Evolutionary conservation across 257 asterid species (phyloP), one percentile per base, ranked within the genome.

Genomic region (Plantago major): DNA sequence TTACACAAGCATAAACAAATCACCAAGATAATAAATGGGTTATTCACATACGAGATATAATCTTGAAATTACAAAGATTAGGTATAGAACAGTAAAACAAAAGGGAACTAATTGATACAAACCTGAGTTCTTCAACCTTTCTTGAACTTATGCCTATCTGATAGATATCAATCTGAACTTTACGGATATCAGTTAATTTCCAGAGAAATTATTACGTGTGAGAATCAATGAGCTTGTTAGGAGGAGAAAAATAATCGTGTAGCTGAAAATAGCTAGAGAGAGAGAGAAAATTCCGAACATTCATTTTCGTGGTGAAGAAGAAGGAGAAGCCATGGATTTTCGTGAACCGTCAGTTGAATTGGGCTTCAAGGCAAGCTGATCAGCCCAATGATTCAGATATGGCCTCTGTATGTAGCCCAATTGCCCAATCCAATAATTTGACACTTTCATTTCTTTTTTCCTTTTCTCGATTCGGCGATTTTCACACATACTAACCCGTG

Each of bases 111-210:
- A 16, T 52, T 65, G 19, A 46, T 66, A 18, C 68, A 30, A 50
- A 71, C 77, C 76, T 64, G 52, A 60, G 47, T 51, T 61, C 62
- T 61, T 72, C 61, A 67, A 43, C 60, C 49, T 49, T 26, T 22
- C 43, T 15, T 73, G 33, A 9, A 18, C 6, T 74, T 46, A 6
- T 16, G 22, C 7, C 10, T 14, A 48, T 48, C 14, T 15, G 18
- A 5, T 30, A 33, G 40, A 33, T 33, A 33, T 33, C 6, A 1
- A 33, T 33, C 40, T 33, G 40, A 33, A 33, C 8, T 33, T 5
- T 33, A 1, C 40, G 5, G 40, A 48, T 49, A 13, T 49, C 54
- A 12, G n/a, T n/a, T n/a, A n/a, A 15, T 16, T 50, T 11, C 8
- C 2, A n/a, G 26, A 12, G 26, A 9, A 50, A 50, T 13, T 16